A percentile compares a stretch with the other conserved stretches of the same genome.
Conservation (phyloP, 257 asterid genomes). For the Asclepias syriaca region DNA sequence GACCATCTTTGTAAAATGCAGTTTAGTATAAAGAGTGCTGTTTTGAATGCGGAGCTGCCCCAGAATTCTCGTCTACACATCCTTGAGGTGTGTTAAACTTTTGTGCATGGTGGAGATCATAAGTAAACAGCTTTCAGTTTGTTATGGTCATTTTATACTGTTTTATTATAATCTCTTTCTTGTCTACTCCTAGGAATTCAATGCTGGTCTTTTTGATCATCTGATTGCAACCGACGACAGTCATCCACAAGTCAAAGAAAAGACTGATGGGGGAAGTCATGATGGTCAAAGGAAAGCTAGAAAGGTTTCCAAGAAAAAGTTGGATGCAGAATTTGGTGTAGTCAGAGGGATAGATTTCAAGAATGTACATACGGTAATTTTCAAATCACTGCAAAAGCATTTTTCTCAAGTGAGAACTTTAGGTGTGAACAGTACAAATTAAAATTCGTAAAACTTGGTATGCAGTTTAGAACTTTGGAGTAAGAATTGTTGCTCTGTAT, state of each 20-base stretch:
- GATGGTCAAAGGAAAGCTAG: constrained; percentile 47
- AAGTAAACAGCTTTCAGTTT: not conserved
- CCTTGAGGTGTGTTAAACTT: constrained; percentile 59
- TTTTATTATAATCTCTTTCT: constrained; percentile 15
- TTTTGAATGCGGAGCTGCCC: constrained; percentile 92
- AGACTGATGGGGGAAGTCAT: constrained; percentile 36
- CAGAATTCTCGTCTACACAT: constrained; percentile 95
- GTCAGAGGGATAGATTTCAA: constrained; percentile 97
- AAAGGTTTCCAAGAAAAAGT: constrained; percentile 49
- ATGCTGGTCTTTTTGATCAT: constrained; percentile 94
- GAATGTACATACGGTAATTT: constrained; percentile 75
- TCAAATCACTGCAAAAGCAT: not conserved
- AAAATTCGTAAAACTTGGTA: no score
- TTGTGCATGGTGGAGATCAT: constrained; percentile 10
- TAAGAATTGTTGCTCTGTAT: no score
- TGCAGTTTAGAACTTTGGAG: no score
- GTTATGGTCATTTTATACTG: not conserved
- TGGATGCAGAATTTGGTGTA: constrained; percentile 93
- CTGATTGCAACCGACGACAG: constrained; percentile 77
- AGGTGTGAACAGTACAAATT: not conserved
- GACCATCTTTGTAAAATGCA: constrained; percentile 30
- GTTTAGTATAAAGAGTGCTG: constrained; percentile 92
- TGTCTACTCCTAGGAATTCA: constrained; percentile 61
- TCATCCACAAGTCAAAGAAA: constrained; percentile 42
- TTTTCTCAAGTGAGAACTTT: not conserved